Base-by-base conservation (phyloP, 139 green algal genomes). In the Astrephomene gubernaculifera region DNA sequence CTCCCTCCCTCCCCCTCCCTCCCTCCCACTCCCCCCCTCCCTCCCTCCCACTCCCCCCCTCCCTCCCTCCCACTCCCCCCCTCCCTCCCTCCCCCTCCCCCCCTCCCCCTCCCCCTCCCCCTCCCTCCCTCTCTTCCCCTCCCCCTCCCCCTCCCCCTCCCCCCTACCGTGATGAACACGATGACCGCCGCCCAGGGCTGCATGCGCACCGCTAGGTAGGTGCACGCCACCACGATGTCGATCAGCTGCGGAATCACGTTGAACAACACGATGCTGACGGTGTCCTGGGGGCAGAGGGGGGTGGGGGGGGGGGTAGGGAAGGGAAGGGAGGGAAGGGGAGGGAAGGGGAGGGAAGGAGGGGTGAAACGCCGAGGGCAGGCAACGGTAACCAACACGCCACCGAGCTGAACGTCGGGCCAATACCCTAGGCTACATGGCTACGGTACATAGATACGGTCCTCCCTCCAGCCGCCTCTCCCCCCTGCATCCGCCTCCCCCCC, bases 201-300 rank as follows among this genome's bases (percentile, higher is more conserved):
- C 87, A 91, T 89, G 60, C 63, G 43, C 14, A 82, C 45, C 1
- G 90, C 86, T 22, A 93, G 81, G 88, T 93, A 93, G 27, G 53
- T 75, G 84, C 86, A 91, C 33, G 95, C 94, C 35, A 94, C 89
- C 31, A 91, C 76, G 36, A 98, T 95, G 74, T 98, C 95, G 67
- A 71, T 78, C 67, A 94, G 86, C 71, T 92, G 88, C 8, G 95
- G 95, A 0, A 90, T 67, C 27, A 98, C 93, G 60, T 92, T 92
- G 91, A 97, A 97, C 33, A 97, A 63, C 24, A 97, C 87, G 31
- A 94, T 96, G 49, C 83, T 89, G 17, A 97, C 90, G 3, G 82
- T 93, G 75, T 93, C 90, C 88, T 93, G 84, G 33, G 78, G 57
- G 63, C 27, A 52, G 43, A 33, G 39, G 44, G 61, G 69, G 36